These are phyloP conservation scores for Cucumis cinereus DNA, from an alignment of 306 rosid species.

Conservation along the genomic window DNA sequence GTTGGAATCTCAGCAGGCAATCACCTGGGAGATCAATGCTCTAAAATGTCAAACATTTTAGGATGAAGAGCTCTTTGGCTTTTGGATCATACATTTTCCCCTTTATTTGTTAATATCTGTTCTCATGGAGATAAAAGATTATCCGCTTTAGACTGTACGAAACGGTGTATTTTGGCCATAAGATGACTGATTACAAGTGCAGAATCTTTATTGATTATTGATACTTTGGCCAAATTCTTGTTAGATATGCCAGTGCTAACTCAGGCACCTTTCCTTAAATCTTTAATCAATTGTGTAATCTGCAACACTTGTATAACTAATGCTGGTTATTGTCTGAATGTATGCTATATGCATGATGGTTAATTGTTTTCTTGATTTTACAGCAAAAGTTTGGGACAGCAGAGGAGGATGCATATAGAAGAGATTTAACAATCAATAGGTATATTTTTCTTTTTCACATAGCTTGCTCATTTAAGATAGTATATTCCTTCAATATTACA, in stretches of 20 bases:
- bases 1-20: neutral
- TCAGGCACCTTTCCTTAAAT: neutral
- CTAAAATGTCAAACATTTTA: neutral
- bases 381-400: constrained; percentile 89
- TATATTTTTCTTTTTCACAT: constrained; percentile 11
- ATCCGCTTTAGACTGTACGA: neutral
- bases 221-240: neutral
- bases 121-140: neutral
- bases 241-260: neutral
- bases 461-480: neutral
- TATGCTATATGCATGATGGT: neutral
- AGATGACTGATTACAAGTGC: neutral
- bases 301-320: neutral
- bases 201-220: neutral
- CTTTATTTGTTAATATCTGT: neutral
- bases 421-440: constrained; percentile 97
- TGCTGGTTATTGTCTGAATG: neutral
- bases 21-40: neutral
- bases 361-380: neutral
- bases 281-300: neutral
- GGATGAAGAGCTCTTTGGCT: neutral
- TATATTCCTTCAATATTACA: neutral
- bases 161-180: neutral
- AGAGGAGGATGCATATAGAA: constrained; percentile 87
- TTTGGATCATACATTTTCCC: neutral